These are phyloP conservation scores for Naganishia albida DNA, from an alignment of 1,284 basidiomycete genomes.

Conservation along the genomic window DNA sequence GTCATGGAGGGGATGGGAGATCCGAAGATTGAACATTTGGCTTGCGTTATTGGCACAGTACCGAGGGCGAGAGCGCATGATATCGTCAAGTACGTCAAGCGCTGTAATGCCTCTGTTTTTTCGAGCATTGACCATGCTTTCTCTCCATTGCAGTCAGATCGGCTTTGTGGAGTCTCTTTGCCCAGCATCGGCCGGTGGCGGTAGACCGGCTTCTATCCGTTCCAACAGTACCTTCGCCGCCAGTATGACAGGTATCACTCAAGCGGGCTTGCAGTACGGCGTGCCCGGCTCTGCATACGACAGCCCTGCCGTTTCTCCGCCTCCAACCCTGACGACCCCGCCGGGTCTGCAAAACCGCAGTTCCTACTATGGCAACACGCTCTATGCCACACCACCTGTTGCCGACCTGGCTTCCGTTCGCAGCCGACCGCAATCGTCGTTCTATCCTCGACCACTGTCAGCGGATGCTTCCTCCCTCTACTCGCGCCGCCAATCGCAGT, in stretches of 20 bases:
- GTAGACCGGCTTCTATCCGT: conserved; percentile 23
- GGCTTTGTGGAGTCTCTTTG: conserved; percentile 46
- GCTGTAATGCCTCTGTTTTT: neutral
- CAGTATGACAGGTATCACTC: conserved; percentile 1
- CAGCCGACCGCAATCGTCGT: conserved; percentile 21
- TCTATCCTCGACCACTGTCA: conserved; percentile 28
- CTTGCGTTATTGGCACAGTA: conserved; percentile 46
- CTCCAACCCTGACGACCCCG: conserved; percentile 14
- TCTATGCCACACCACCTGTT: conserved; percentile 5
- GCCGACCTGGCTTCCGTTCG: conserved; percentile 9
- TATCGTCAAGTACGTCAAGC: conserved; percentile 45
- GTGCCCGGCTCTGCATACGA: conserved; percentile 18
- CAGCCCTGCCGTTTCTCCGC: conserved; percentile 7
- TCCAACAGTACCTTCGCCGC: conserved; percentile 26
- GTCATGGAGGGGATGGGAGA: conserved; percentile 68
- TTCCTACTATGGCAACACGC: conserved; percentile 7
- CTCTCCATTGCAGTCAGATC: conserved; percentile 43
- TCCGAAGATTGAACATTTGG: conserved; percentile 67
- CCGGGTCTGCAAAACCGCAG: conserved; percentile 18
- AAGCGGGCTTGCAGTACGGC: conserved; percentile 19
- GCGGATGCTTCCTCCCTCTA: conserved; percentile 32
- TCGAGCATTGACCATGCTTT: neutral
- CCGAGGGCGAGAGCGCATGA: conserved; percentile 42
- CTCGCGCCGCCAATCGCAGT: conserved; percentile 29
- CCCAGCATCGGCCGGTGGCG: conserved; percentile 13